These are phyloP conservation scores for Aspergillus novoparasiticus DNA, from an alignment of 2,329 filamentous ascomycete genomes.

Conservation along the genomic window DNA sequence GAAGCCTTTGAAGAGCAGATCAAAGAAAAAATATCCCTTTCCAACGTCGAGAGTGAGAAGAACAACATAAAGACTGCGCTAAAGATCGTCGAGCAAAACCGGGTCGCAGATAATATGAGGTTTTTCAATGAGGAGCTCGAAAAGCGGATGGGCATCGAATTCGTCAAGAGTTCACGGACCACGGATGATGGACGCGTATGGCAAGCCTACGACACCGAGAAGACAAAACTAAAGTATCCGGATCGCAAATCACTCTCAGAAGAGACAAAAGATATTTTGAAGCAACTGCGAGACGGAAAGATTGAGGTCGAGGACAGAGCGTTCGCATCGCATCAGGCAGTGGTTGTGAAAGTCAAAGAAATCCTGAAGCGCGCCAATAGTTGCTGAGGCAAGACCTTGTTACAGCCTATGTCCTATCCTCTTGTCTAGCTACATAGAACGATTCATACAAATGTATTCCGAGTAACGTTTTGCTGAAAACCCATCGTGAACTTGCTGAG, in stretches of 20 bases:
- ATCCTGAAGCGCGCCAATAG: neutral
- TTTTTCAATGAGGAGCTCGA: neutral
- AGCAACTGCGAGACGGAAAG: neutral
- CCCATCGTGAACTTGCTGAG: neutral
- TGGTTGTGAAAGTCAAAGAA: neutral
- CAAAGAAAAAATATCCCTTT: neutral
- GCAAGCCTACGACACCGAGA: neutral
- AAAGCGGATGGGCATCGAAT: neutral
- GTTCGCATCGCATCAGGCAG: neutral
- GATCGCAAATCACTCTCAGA: neutral
- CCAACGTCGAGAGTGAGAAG: neutral
- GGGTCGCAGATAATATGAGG: neutral
- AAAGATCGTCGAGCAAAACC: neutral
- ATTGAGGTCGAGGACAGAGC: neutral
- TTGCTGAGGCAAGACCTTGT: neutral
- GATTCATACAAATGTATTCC: neutral
- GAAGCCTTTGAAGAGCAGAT: neutral
- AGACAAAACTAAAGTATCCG: neutral
- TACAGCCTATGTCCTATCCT: too few species aligned
- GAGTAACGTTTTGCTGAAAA: neutral
- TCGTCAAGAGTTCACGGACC: neutral
- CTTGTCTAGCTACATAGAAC: fast-evolving
- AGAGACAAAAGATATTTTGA: neutral
- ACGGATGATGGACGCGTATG: neutral
- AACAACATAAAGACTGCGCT: neutral